Conservation (phyloP, 768 basidiomycete species). For the Rhizopogon vesiculosus region DNA sequence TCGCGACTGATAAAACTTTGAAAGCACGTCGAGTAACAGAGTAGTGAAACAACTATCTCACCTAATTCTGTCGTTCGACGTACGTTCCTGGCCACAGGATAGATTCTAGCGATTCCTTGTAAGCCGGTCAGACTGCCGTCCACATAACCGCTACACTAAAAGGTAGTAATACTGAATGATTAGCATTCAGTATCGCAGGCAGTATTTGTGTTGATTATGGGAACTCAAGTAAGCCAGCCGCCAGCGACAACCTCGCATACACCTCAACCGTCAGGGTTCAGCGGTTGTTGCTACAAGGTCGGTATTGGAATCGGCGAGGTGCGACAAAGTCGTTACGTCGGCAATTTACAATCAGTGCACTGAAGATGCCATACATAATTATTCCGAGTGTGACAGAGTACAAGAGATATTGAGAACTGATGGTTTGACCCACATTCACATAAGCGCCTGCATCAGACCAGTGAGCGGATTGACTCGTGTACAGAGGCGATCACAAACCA, state of each 20-base stretch:
- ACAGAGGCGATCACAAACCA: constrained; percentile 34
- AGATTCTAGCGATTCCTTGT: constrained; percentile 8
- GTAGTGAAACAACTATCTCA: too few species aligned
- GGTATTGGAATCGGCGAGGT: not conserved
- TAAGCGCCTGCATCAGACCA: constrained; percentile 29
- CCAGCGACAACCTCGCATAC: too few species aligned
- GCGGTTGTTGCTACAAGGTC: constrained; percentile 44
- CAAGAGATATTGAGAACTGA: constrained; percentile 55
- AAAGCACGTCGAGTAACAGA: too few species aligned
- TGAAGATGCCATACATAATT: constrained; percentile 48
- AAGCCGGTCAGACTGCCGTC: too few species aligned
- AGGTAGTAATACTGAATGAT: too few species aligned
- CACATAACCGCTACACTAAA: too few species aligned
- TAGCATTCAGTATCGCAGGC: constrained; percentile 7
- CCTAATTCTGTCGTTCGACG: too few species aligned
- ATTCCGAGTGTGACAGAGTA: constrained; percentile 48
- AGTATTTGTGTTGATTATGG: too few species aligned
- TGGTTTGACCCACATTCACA: constrained; percentile 46
- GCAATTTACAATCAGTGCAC: constrained; percentile 44
- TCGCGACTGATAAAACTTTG: too few species aligned
- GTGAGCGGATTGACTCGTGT: not conserved
- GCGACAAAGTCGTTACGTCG: not conserved
- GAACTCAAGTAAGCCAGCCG: too few species aligned
- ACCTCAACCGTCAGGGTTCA: constrained; percentile 42
- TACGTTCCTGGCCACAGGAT: too few species aligned